phyloP scores from a whole-genome alignment of 768 basidiomycete genomes.

The Daedaleopsis sinensis region DNA sequence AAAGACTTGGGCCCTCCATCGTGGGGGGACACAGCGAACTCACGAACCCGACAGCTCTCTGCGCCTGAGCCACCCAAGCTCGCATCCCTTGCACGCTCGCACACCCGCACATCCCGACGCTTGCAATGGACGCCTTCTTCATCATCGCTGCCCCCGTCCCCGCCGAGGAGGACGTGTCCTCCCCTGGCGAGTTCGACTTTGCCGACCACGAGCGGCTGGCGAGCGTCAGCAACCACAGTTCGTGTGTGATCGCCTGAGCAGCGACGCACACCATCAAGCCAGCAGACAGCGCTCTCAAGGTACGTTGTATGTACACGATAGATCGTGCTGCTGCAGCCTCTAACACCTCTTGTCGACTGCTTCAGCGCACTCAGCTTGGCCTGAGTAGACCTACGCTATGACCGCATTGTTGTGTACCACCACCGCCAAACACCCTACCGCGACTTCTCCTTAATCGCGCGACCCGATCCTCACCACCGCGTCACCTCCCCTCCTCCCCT shows the following conservation, averaged over 20 bases:
- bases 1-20: conserved; percentile 3
- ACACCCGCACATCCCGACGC: background rate
- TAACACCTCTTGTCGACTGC: background rate
- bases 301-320: background rate
- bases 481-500: background rate
- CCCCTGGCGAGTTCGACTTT: conserved; percentile 14
- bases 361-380: conserved; percentile 3
- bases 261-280: background rate
- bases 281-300: conserved; percentile 4
- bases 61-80: conserved; percentile 4
- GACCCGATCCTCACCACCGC: background rate
- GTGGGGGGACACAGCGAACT: conserved; percentile 3
- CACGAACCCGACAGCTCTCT: conserved; percentile 10
- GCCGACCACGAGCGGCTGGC: conserved; percentile 17
- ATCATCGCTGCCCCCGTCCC: conserved; percentile 23
- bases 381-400: conserved; percentile 15
- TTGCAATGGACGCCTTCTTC: conserved; percentile 27
- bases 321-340: background rate
- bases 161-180: conserved; percentile 11
- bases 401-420: background rate
- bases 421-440: conserved; percentile 13
- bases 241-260: conserved; percentile 19
- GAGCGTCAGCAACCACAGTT: conserved; percentile 4
- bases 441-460: conserved; percentile 14
- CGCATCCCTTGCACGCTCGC: conserved; percentile 1